phyloP scores from a whole-genome alignment of 2,329 filamentous ascomycete genomes.

The Metarhizium sp. region DNA sequence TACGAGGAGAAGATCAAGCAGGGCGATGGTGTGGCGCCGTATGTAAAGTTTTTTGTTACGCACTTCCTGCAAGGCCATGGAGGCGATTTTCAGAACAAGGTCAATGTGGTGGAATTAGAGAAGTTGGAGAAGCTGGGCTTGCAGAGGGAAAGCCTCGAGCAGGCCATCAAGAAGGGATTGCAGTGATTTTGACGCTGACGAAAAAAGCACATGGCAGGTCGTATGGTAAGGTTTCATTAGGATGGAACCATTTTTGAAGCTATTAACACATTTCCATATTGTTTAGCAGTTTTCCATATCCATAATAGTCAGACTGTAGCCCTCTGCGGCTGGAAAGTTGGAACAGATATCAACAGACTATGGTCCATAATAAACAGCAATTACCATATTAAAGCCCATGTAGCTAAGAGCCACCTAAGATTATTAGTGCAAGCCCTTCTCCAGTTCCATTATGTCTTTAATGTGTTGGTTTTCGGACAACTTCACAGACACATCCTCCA shows the following conservation, averaged over 20 bases:
- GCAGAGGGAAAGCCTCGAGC: constrained; percentile 18
- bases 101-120: constrained; percentile 8
- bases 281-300: no score
- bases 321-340: no score
- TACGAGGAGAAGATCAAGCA: constrained; percentile 9
- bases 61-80: constrained; percentile 21
- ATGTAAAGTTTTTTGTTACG: constrained; percentile 16
- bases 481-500: not conserved
- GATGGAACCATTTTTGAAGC: no score
- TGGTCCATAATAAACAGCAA: no score
- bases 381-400: no score
- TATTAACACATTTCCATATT: no score
- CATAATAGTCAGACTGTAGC: no score
- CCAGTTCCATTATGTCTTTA: not conserved
- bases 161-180: constrained; percentile 11
- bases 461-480: not conserved
- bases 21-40: constrained; percentile 12
- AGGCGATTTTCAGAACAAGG: constrained; percentile 21
- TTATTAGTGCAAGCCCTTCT: not conserved
- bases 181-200: not conserved
- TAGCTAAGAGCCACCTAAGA: no score
- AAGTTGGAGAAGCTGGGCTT: constrained; percentile 16
- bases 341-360: no score
- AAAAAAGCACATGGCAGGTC: no score
- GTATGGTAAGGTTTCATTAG: no score